A percentile compares a stretch with the other conserved stretches of the same genome.
Conservation (phyloP, 129 eudicot genomes). For the Logfia minima region DNA sequence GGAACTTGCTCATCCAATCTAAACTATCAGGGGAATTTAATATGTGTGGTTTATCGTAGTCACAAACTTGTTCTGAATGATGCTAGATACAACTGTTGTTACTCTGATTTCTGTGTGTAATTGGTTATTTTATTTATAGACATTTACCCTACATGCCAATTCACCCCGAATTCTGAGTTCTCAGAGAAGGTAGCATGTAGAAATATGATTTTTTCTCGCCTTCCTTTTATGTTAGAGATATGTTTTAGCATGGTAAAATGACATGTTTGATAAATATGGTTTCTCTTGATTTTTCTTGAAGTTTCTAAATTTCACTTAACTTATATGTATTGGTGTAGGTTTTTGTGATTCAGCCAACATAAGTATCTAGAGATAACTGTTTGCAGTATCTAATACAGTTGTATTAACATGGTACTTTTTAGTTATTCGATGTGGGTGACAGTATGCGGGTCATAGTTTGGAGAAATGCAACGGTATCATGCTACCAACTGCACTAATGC, state of each 20-base stretch:
- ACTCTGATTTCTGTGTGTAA: not conserved
- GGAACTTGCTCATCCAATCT: constrained; percentile 5
- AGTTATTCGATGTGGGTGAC: constrained; percentile 70
- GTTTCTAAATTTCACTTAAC: not conserved
- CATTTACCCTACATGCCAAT: not conserved
- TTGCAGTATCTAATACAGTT: constrained; percentile 29
- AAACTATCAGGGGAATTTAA: not conserved
- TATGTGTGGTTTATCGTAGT: not conserved
- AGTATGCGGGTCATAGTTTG: constrained; percentile 86
- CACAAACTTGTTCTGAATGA: not conserved
- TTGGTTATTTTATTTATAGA: not conserved
- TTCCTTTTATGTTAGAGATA: not conserved
- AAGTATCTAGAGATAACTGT: not conserved
- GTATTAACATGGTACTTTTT: constrained; percentile 27
- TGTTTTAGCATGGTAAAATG: not conserved
- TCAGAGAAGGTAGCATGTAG: not conserved
- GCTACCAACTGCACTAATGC: constrained; percentile 94
- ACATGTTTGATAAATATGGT: not conserved
- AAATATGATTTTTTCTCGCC: not conserved
- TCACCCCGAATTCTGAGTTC: not conserved
- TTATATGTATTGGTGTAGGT: not conserved
- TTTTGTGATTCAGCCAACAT: not conserved
- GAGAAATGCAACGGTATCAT: constrained; percentile 99
- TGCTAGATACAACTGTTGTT: not conserved
- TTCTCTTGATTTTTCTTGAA: not conserved